Evolutionary conservation across 345 rosid genomes (phyloP).

Genomic region (Xanthoceras sorbifolium): DNA sequence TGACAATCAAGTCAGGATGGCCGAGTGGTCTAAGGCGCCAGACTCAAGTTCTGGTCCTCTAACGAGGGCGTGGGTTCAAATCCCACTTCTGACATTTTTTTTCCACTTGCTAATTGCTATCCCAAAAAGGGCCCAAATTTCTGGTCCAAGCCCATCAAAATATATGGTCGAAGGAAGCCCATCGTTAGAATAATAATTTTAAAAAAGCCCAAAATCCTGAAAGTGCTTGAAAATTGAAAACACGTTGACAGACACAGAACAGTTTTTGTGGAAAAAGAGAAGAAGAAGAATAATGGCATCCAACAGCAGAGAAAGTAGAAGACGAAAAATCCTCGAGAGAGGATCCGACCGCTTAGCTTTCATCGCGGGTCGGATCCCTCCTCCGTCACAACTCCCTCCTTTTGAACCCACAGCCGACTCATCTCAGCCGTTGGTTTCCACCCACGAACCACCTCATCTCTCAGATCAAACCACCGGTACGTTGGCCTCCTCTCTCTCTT

Average conservation of each 20-base stretch:
- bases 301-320: slow-evolving; percentile 69
- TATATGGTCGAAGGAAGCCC: not conserved
- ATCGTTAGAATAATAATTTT: not conserved
- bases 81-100: slow-evolving; percentile 23
- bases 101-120: not conserved
- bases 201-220: not conserved
- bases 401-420: slow-evolving; percentile 24
- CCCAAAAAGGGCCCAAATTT: too few relatives aligned
- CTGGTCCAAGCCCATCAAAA: not conserved
- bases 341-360: slow-evolving; percentile 87
- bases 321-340: slow-evolving; percentile 70
- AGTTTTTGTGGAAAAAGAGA: not conserved
- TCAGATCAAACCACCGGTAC: slow-evolving; percentile 37
- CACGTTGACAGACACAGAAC: not conserved
- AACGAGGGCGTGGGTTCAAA: slow-evolving; percentile 46
- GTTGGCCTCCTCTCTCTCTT: not conserved
- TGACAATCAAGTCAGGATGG: slow-evolving; percentile 55
- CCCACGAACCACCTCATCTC: slow-evolving; percentile 20
- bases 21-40: slow-evolving; percentile 94
- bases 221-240: not conserved
- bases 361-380: slow-evolving; percentile 62
- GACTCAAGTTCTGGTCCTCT: slow-evolving; percentile 80
- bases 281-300: slow-evolving; percentile 37
- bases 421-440: slow-evolving; percentile 23
- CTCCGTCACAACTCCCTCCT: slow-evolving; percentile 30